Evolutionary conservation across 2,329 filamentous ascomycete species (phyloP).

Genomic region (Trichophyton simii): DNA sequence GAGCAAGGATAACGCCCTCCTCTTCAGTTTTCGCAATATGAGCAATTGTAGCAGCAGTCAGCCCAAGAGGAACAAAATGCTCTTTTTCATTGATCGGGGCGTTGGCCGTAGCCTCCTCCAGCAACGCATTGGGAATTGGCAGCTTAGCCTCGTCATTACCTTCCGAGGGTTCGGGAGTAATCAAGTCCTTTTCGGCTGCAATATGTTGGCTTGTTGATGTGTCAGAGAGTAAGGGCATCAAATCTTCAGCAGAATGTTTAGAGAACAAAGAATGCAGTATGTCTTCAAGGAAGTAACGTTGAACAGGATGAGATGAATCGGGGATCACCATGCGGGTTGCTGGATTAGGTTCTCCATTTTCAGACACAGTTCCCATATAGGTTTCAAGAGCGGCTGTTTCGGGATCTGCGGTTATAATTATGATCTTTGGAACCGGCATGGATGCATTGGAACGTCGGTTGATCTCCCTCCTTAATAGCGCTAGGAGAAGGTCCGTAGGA

Average conservation of each 20-base stretch:
- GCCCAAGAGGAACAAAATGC: constrained; percentile 28
- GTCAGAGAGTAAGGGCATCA: constrained; percentile 17
- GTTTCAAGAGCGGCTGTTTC: constrained; percentile 34
- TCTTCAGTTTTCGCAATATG: constrained; percentile 34
- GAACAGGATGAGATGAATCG: constrained; percentile 33
- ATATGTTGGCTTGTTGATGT: constrained; percentile 19
- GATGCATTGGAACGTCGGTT: constrained; percentile 22
- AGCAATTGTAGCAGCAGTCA: constrained; percentile 34
- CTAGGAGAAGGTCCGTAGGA: constrained; percentile 36
- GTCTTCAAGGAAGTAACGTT: constrained; percentile 32
- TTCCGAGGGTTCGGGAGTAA: neutral
- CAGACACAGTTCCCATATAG: constrained; percentile 29
- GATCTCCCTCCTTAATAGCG: constrained; percentile 34
- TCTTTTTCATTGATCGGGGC: constrained; percentile 14
- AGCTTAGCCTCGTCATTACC: neutral
- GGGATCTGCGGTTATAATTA: constrained; percentile 40
- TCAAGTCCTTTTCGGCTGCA: neutral
- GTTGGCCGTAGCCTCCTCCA: neutral
- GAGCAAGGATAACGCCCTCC: constrained; percentile 37
- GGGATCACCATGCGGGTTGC: constrained; percentile 35
- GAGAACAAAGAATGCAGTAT: constrained; percentile 23
- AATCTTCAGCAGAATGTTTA: constrained; percentile 15
- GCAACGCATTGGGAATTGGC: neutral
- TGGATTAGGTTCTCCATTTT: constrained; percentile 19
- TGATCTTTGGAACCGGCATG: constrained; percentile 30